Percentiles rank a stretch among this genome's conserved stretches.
Evolutionary conservation across 179 eudicot species (phyloP).

Genomic region (Beta corolliflora): DNA sequence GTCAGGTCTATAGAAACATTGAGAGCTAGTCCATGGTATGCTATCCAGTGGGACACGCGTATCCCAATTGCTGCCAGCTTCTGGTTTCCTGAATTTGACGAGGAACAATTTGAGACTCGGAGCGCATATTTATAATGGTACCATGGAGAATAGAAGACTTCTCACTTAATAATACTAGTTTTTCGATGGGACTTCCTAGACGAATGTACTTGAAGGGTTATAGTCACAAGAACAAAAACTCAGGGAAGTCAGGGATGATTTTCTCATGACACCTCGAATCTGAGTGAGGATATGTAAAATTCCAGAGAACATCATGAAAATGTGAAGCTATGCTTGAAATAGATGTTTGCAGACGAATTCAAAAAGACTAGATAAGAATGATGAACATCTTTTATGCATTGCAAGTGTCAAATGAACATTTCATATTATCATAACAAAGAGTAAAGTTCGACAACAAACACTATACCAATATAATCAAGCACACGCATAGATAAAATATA

Average conservation of each 20-base stretch:
- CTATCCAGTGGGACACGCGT: slow-evolving; percentile 70
- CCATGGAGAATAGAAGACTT: background rate
- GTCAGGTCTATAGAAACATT: slow-evolving; percentile 73
- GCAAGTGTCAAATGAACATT: background rate
- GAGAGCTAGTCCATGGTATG: slow-evolving; percentile 89
- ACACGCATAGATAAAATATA: background rate
- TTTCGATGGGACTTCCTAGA: background rate
- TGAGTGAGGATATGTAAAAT: background rate
- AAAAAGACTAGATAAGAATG: background rate
- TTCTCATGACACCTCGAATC: background rate
- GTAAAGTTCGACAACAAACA: background rate
- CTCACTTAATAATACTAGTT: background rate
- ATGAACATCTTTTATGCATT: background rate
- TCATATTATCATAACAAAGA: background rate
- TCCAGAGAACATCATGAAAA: background rate
- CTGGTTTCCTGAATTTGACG: slow-evolving; percentile 54
- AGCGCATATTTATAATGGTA: background rate
- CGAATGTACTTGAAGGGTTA: background rate
- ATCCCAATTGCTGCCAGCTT: slow-evolving; percentile 89
- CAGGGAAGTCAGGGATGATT: background rate
- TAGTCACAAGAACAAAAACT: background rate
- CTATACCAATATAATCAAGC: background rate
- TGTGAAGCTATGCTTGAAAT: background rate
- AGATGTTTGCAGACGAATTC: background rate
- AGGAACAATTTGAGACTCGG: background rate